These are phyloP conservation scores for Plenodomus lindquistii DNA, from an alignment of 2,329 filamentous ascomycete species.

Conservation along the genomic window DNA sequence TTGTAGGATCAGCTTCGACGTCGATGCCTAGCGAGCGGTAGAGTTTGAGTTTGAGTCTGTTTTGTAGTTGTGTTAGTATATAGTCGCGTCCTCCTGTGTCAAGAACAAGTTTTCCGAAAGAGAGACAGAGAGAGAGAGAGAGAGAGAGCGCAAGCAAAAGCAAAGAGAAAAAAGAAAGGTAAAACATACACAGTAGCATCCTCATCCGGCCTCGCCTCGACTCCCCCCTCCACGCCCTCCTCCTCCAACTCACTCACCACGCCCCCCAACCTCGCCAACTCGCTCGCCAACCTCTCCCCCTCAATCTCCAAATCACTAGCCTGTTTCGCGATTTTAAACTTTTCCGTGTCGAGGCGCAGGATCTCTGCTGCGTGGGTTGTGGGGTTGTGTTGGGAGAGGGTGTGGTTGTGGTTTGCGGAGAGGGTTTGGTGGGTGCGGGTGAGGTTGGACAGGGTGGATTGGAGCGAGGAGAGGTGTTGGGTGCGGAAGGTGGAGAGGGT, in stretches of 20 bases:
- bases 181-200: slow-evolving; percentile 54
- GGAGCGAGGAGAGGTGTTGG: slow-evolving; percentile 61
- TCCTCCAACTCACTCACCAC: slow-evolving; percentile 81
- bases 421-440: slow-evolving; percentile 76
- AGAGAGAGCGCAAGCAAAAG: too few species aligned
- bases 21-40: slow-evolving; percentile 92
- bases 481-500: slow-evolving; percentile 84
- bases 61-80: not conserved
- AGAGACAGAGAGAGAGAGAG: not conserved
- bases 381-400: slow-evolving; percentile 73
- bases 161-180: not conserved
- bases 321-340: slow-evolving; percentile 92
- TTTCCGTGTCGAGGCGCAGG: slow-evolving; percentile 84
- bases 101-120: not conserved
- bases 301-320: slow-evolving; percentile 90
- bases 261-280: slow-evolving; percentile 74
- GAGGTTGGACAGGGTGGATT: slow-evolving; percentile 57
- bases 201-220: slow-evolving; percentile 54
- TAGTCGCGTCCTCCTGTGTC: too few species aligned
- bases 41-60: slow-evolving; percentile 80
- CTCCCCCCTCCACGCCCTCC: slow-evolving; percentile 79
- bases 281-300: slow-evolving; percentile 83
- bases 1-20: slow-evolving; percentile 73
- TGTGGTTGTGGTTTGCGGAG: slow-evolving; percentile 75
- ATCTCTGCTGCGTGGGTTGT: slow-evolving; percentile 82